phyloP scores from a whole-genome alignment of 768 basidiomycete genomes.

The Dentipellis sp. region DNA sequence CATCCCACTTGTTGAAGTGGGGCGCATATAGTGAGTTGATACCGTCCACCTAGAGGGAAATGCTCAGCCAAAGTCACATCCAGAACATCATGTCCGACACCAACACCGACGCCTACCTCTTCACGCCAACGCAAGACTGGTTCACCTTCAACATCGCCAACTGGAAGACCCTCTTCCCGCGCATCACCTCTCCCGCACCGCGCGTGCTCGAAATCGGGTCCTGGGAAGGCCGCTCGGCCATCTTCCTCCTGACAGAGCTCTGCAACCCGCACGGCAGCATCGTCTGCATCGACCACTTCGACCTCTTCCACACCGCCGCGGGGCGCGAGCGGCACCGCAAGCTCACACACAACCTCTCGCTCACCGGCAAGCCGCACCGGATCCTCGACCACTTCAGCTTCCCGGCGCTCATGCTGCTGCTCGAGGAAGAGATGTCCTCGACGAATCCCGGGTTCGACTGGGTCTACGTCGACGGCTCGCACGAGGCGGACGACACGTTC shows the following conservation, averaged over 20 bases:
- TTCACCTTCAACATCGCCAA: constrained; percentile 34
- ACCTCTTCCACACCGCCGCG: constrained; percentile 37
- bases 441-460: constrained; percentile 41
- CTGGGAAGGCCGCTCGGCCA: constrained; percentile 57
- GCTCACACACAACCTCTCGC: constrained; percentile 36
- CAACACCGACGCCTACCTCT: constrained; percentile 22
- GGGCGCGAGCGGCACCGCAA: constrained; percentile 36
- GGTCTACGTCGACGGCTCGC: constrained; percentile 52
- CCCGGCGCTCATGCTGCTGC: constrained; percentile 37
- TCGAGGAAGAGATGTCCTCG: constrained; percentile 34
- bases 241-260: constrained; percentile 42
- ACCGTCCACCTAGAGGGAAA: not conserved
- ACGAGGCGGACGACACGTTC: constrained; percentile 49
- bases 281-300: constrained; percentile 52
- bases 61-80: not conserved
- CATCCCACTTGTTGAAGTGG: not conserved
- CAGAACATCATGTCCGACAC: not conserved
- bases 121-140: constrained; percentile 50
- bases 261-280: constrained; percentile 35
- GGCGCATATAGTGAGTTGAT: not conserved
- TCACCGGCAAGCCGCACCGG: constrained; percentile 35
- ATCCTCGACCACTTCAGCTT: constrained; percentile 44
- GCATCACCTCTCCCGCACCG: constrained; percentile 28
- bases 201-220: constrained; percentile 49
- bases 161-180: constrained; percentile 35